Percentiles rank a stretch among this genome's conserved stretches.
Evolutionary conservation across 352 stramenopile genomes (phyloP).

Genomic region (Aphanomyces stellatus): DNA sequence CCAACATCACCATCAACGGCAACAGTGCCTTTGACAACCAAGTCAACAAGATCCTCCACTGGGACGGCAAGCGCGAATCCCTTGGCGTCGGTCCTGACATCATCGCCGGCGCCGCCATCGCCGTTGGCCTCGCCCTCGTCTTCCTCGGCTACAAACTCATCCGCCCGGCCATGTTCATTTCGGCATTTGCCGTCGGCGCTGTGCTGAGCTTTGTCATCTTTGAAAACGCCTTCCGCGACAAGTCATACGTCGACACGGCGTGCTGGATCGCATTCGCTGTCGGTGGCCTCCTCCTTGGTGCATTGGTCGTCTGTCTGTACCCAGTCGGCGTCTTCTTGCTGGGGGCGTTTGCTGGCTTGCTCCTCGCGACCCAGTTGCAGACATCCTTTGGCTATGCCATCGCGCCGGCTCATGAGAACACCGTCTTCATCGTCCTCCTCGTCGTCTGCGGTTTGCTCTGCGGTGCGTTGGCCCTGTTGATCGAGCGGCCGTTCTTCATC

Average conservation of each 20-base stretch:
- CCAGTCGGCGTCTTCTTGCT: conserved; percentile 34
- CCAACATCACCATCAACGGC: conserved; percentile 14
- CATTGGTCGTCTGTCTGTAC: conserved; percentile 33
- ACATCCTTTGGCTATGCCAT: conserved; percentile 33
- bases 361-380: conserved; percentile 39
- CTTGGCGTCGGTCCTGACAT: conserved; percentile 41
- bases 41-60: conserved; percentile 14
- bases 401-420: conserved; percentile 30
- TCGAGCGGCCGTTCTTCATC: conserved; percentile 46
- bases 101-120: conserved; percentile 35
- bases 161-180: conserved; percentile 51
- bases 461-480: conserved; percentile 38
- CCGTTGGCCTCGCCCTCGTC: conserved; percentile 32
- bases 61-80: neutral
- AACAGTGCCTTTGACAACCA: conserved; percentile 15
- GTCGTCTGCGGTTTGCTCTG: conserved; percentile 31
- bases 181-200: conserved; percentile 53
- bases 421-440: conserved; percentile 37
- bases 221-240: conserved; percentile 27
- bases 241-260: conserved; percentile 30
- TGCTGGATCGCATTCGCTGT: conserved; percentile 42
- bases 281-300: conserved; percentile 28
- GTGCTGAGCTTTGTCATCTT: conserved; percentile 43
- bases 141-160: conserved; percentile 45
- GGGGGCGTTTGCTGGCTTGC: conserved; percentile 29